Percentiles rank a stretch among this genome's conserved stretches.
These are phyloP conservation scores for Xylaria venustula DNA, from an alignment of 495 filamentous ascomycete genomes.

Conservation along the genomic window DNA sequence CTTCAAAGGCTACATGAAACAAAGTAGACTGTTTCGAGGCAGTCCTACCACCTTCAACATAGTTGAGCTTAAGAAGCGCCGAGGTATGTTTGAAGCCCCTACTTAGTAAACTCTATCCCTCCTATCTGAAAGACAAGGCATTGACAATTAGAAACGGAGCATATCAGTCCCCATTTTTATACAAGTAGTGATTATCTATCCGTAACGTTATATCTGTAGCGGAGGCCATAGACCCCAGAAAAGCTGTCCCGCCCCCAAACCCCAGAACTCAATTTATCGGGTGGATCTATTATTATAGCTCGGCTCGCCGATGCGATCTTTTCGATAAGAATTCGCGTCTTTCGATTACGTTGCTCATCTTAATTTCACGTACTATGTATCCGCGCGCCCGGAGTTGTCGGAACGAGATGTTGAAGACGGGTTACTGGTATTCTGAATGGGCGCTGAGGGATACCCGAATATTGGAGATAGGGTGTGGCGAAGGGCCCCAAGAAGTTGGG, in stretches of 20 bases:
- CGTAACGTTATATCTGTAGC: too few species aligned
- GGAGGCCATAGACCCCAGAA: not conserved
- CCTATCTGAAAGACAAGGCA: not conserved
- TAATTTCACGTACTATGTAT: not conserved
- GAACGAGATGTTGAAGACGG: slow-evolving; percentile 1
- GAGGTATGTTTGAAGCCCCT: not conserved
- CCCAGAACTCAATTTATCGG: too few species aligned
- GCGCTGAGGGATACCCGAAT: not conserved
- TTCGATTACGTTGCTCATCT: not conserved
- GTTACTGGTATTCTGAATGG: not conserved
- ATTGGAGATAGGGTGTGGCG: not conserved
- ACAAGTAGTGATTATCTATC: too few species aligned
- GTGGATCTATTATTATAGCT: not conserved
- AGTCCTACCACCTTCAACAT: not conserved
- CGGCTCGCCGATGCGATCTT: too few species aligned
- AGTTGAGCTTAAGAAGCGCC: not conserved
- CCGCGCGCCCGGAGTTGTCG: not conserved
- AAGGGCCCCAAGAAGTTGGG: not conserved
- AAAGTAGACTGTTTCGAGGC: not conserved
- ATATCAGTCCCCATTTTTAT: too few species aligned
- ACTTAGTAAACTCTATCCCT: not conserved
- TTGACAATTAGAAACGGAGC: too few species aligned
- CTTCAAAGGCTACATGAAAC: not conserved
- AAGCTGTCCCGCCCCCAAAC: not conserved
- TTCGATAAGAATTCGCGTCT: not conserved